These are phyloP conservation scores for Acanthamoeba culbertsoni DNA, from an alignment of 208 protist species.

Conservation along the genomic window DNA sequence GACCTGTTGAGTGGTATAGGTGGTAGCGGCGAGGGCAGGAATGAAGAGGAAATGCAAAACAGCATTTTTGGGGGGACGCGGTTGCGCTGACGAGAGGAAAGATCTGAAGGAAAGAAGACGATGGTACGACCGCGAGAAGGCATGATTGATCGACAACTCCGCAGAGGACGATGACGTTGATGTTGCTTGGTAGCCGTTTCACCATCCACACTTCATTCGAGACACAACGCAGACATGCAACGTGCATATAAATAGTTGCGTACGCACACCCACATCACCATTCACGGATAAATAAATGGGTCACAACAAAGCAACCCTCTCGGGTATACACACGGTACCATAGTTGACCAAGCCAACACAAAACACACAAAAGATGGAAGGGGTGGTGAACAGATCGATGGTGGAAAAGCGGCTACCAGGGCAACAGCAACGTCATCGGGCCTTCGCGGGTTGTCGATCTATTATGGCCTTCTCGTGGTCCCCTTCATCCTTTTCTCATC, in stretches of 20 bases:
- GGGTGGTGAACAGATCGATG: too few species aligned
- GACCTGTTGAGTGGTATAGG: neutral
- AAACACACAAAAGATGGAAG: too few species aligned
- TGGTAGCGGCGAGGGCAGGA: neutral
- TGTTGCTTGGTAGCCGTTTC: neutral
- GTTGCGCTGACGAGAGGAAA: neutral
- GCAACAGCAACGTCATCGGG: too few species aligned
- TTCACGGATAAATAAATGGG: too few species aligned
- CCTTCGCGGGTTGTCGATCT: too few species aligned
- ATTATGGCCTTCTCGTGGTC: neutral
- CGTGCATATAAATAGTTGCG: too few species aligned
- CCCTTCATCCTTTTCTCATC: neutral
- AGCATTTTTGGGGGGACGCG: slow-evolving; percentile 28
- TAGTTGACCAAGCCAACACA: too few species aligned
- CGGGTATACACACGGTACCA: too few species aligned
- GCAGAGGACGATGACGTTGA: too few species aligned
- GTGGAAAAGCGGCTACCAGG: too few species aligned
- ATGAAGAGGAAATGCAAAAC: slow-evolving; percentile 45
- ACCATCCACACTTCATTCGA: neutral
- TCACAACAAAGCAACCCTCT: too few species aligned
- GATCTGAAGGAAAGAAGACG: neutral
- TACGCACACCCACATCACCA: too few species aligned
- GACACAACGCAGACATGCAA: neutral
- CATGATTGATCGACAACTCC: neutral
- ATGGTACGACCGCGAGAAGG: neutral